phyloP scores from a whole-genome alignment of 257 asterid genomes.

The Nicotiana paniculata region DNA sequence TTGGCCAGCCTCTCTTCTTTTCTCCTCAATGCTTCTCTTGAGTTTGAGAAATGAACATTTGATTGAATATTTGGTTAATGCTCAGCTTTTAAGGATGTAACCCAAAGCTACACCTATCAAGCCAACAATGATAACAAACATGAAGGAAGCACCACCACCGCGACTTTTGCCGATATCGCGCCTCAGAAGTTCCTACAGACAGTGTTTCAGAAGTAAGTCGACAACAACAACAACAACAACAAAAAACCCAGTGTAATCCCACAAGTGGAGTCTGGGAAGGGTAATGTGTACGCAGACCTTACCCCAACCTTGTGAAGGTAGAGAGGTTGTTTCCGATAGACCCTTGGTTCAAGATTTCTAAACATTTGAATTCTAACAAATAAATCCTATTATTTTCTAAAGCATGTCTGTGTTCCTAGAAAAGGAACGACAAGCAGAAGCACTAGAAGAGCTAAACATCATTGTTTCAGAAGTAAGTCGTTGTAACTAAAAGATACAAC shows the following conservation, averaged over 20 bases:
- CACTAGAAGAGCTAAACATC: neutral
- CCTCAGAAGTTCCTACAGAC: slow-evolving; percentile 16
- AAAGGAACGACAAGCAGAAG: neutral
- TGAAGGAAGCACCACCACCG: slow-evolving; percentile 17
- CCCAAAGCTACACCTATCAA: slow-evolving; percentile 23
- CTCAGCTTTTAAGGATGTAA: slow-evolving; percentile 26
- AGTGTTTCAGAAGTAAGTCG: neutral
- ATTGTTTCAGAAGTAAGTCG: neutral
- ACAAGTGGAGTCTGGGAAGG: too few species aligned
- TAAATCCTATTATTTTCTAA: neutral
- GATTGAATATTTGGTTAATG: slow-evolving; percentile 21
- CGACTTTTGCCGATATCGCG: slow-evolving; percentile 6
- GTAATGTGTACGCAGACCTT: too few species aligned
- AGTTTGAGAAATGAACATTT: neutral
- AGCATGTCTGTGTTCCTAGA: neutral
- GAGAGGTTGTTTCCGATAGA: too few species aligned
- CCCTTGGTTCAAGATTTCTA: neutral
- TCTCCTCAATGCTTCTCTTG: neutral
- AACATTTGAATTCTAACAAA: neutral
- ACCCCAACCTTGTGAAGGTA: too few species aligned
- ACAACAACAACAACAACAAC: too few species aligned
- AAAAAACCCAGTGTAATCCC: too few species aligned
- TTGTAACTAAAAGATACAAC: neutral
- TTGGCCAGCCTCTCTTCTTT: neutral
- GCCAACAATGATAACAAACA: slow-evolving; percentile 17